Base-by-base conservation (phyloP, 176 grass and related monocot species). In the Phragmites australis region DNA sequence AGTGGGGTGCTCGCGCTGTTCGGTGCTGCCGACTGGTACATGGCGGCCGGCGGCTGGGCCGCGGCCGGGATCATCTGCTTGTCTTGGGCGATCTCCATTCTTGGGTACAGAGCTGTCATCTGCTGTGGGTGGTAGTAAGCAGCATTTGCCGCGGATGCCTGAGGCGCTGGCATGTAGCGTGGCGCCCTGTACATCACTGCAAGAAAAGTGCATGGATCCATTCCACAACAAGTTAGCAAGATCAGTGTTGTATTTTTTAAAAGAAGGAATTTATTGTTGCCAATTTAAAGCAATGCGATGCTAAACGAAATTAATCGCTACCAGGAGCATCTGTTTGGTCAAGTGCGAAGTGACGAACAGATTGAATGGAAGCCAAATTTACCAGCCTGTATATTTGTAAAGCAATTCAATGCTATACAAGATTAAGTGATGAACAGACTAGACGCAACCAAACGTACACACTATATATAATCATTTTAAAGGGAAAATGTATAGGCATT, bases 141-240 rank as follows among this genome's bases (percentile, higher is more conserved):
- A 37, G 70, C 83, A 22, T 80, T 70, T 18, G 37, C 48, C 3
- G 29, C 48, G 18, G 41, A 15, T 1, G 51, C 62, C 37, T 70
- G 84, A 1, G 55, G 57, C 6, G 59, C 26, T 13, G 76, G 9
- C 56, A 84, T 60, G 66, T 87, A 89, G 60, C 65, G 78, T 37
- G 87, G 8, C 6, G 30, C 8, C 34, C 67, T 87, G 77, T 58
- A 81, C 21, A 78, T 67, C 78, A 62, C 87, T 93, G 81, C 72
- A 80, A 30, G 16, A 55, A 37, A 31, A 10, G 26, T 19, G 41
- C 7, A 44, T 22, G 6, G 30, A 47, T 41, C 15, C 34, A 75
- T 22, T 1, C 0, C 0, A 31, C 53, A 74, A 9, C 31, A 59
- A 23, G 23, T 51, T 31, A 58, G 59, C 29, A 15, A 59, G 10